Base-by-base conservation (phyloP, 257 asterid species). In the Misopates orontium region DNA sequence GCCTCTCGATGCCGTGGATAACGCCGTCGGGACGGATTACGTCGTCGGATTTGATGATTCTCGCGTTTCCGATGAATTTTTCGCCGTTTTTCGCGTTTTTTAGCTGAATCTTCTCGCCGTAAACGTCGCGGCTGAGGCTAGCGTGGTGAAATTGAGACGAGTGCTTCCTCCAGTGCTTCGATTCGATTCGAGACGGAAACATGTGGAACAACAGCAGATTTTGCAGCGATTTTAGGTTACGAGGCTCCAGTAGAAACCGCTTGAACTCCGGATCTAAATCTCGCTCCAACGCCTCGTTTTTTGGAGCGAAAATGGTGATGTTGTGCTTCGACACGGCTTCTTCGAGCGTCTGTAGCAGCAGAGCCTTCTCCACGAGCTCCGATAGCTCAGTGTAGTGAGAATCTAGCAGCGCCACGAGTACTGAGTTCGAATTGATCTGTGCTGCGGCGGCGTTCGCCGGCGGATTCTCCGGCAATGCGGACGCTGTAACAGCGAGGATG, bases 231-330 rank as follows among this genome's bases (percentile, higher is more conserved):
- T 75, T 82, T 0, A 93, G 88, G 69, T 93, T 93, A 0, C 97
- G 78, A 0, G 99, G 99, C 72, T 93, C 95, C 4, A 90, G 82
- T 36, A 93, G 42, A 12, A 90, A 93, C 0, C 85, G 82, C 86
- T 87, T 93, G 68, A 93, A 93, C 65, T 87, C 97, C 0, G 99
- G 97, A 81, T 93, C 99, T 69, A 93, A 81, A 74, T 84, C 92
- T 9, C 95, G 71, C 57, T 88, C 95, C 71, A 93, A 56, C 0
- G 99, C 99, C 67, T 90, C 87, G 47, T 93, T 93, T 15, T 62
- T 75, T 0, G 99, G 99, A 0, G 99, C 99, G n/a, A 93, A 90
- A 28, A 93, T 83, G 64, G 99, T 90, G 65, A 93, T 90, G 32
- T 93, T 93, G 56, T 93, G 96, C 18, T 59, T 71, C 0, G 95